These are phyloP conservation scores for Cryptosporidium bovis DNA, from an alignment of 169 alveolate species.

Conservation along the genomic window DNA sequence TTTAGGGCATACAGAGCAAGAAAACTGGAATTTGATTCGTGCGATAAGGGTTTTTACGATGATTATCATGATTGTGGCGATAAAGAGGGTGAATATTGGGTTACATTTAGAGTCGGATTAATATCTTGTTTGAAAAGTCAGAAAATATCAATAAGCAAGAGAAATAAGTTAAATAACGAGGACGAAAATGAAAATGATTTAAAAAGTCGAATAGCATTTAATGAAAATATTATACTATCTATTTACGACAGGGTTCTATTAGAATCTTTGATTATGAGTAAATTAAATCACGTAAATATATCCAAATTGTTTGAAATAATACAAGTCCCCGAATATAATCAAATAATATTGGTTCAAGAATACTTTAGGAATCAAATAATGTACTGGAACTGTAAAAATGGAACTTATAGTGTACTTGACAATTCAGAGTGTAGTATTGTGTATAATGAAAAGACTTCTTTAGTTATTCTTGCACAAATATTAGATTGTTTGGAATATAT, in stretches of 20 bases:
- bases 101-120: constrained; percentile 42
- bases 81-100: neutral
- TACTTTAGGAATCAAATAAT: constrained; percentile 30
- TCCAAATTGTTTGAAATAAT: constrained; percentile 24
- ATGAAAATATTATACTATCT: constrained; percentile 2
- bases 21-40: neutral
- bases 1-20: constrained; percentile 70
- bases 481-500: constrained; percentile 37
- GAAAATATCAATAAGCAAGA: neutral
- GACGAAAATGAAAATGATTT: neutral
- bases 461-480: constrained; percentile 24
- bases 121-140: constrained; percentile 54
- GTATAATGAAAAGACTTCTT: constrained; percentile 22
- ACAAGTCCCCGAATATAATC: constrained; percentile 48
- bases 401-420: neutral
- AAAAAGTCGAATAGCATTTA: too few relatives aligned
- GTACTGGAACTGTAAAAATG: constrained; percentile 7
- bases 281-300: constrained; percentile 24
- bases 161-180: neutral
- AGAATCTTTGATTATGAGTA: constrained; percentile 37
- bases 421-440: neutral
- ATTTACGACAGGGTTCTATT: constrained; percentile 33
- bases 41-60: neutral
- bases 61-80: too few relatives aligned
- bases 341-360: constrained; percentile 51